These are phyloP conservation scores for Cercophora samala DNA, from an alignment of 495 filamentous ascomycete species.

Conservation along the genomic window DNA sequence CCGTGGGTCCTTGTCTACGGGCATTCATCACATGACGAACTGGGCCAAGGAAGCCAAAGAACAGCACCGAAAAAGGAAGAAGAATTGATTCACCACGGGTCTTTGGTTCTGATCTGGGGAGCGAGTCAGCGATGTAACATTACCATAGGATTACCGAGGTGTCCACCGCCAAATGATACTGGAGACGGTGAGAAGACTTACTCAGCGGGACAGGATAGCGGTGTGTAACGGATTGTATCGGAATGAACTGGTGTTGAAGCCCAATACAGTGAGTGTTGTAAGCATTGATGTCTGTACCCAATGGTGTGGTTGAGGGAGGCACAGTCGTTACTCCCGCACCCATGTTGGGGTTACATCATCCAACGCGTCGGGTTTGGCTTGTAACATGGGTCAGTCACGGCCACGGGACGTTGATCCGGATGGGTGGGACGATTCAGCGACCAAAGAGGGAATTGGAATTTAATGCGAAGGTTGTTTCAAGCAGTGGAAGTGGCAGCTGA, in stretches of 20 bases:
- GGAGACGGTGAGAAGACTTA: not conserved
- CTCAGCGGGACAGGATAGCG: not conserved
- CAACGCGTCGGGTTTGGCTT: not conserved
- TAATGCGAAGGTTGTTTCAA: not conserved
- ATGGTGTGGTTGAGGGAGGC: conserved; percentile 1
- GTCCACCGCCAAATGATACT: not conserved
- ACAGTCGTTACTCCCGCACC: conserved; percentile 7
- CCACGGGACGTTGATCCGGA: not conserved
- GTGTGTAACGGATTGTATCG: not conserved
- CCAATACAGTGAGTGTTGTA: not conserved
- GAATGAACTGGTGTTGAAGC: not conserved
- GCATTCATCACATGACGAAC: not conserved
- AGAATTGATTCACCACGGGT: not conserved
- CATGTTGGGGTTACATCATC: conserved; percentile 17
- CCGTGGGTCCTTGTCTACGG: not conserved
- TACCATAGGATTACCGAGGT: not conserved
- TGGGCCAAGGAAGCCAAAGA: not conserved
- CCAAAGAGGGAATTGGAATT: conserved; percentile 3
- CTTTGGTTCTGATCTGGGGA: not conserved
- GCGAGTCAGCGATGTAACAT: not conserved
- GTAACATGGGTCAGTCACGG: conserved; percentile 6
- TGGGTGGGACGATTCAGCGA: not conserved
- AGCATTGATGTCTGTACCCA: not conserved
- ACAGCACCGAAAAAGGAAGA: not conserved
- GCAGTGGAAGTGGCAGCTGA: not conserved